A percentile compares a stretch with the other conserved stretches of the same genome.
phyloP scores from a whole-genome alignment of 1,139 yeast genomes.

The Magnusiomyces suaveolens region DNA sequence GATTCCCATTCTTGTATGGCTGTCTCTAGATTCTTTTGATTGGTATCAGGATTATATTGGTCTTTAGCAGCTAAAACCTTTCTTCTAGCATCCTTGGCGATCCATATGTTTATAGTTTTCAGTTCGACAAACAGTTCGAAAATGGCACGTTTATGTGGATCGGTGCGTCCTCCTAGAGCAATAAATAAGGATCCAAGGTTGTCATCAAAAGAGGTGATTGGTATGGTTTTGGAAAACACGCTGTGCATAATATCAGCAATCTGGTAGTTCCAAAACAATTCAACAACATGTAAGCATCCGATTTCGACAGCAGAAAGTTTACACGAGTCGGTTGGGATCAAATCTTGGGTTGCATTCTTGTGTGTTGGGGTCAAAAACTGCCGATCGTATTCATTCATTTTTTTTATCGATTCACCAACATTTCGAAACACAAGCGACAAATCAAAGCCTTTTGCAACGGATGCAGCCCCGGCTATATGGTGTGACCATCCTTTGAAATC shows the following conservation, averaged over 20 bases:
- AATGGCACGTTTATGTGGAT: background rate
- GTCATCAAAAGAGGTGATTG: background rate
- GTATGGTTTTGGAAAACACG: constrained; percentile 9
- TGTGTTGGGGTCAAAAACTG: background rate
- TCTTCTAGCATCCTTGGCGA: background rate
- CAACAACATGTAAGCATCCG: constrained; percentile 7
- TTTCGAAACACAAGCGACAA: constrained; percentile 1
- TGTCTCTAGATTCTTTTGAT: background rate
- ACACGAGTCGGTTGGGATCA: background rate
- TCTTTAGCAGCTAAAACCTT: background rate
- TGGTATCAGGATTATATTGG: background rate
- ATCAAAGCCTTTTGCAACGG: constrained; percentile 8
- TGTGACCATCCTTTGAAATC: constrained; percentile 14
- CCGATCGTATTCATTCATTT: background rate
- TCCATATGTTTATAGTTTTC: background rate
- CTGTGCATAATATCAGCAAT: constrained; percentile 16
- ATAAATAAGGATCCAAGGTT: background rate
- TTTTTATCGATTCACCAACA: background rate
- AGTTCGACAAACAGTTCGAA: background rate
- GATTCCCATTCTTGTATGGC: background rate
- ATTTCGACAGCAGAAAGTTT: constrained; percentile 3
- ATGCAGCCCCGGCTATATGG: constrained; percentile 15
- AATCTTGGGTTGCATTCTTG: background rate
- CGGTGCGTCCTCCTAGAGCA: background rate
- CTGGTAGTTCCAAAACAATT: constrained; percentile 9